Evolutionary conservation across 768 basidiomycete species (phyloP).

Genomic region (Serendipita sp.): DNA sequence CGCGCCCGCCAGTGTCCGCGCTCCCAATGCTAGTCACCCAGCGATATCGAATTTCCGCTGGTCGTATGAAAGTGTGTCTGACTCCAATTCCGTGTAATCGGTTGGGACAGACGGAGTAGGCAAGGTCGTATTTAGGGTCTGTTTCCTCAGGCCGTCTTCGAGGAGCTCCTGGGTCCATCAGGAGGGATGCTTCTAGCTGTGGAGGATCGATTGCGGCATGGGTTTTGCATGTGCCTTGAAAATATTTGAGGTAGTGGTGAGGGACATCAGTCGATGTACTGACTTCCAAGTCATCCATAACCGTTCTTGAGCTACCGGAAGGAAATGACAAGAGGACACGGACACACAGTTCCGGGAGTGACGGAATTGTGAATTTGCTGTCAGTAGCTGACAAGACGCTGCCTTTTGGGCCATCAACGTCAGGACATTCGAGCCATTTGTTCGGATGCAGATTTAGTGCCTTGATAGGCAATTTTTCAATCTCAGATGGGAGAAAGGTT

Average conservation of each 20-base stretch:
- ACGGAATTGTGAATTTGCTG: background rate
- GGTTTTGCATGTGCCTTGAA: background rate
- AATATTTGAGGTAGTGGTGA: conserved; percentile 2
- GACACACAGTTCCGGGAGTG: background rate
- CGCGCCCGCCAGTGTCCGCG: background rate
- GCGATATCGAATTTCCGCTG: conserved; percentile 6
- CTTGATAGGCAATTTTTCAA: background rate
- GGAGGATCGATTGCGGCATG: background rate
- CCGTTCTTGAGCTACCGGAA: background rate
- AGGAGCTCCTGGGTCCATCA: background rate
- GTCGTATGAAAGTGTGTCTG: background rate
- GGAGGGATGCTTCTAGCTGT: background rate
- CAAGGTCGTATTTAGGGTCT: background rate
- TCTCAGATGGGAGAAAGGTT: background rate
- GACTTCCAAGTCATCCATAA: background rate
- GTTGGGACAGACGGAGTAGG: conserved; percentile 4
- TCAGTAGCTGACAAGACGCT: background rate
- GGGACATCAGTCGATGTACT: background rate
- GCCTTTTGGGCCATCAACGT: background rate
- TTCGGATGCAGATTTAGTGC: background rate
- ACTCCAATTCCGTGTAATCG: background rate
- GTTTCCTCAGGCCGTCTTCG: background rate
- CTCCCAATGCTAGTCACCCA: background rate
- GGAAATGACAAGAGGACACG: background rate
- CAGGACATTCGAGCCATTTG: background rate